Percentiles rank a stretch among this genome's conserved stretches.
These are phyloP conservation scores for Diaporthe sp. DNA, from an alignment of 2,329 filamentous ascomycete species.

Conservation along the genomic window DNA sequence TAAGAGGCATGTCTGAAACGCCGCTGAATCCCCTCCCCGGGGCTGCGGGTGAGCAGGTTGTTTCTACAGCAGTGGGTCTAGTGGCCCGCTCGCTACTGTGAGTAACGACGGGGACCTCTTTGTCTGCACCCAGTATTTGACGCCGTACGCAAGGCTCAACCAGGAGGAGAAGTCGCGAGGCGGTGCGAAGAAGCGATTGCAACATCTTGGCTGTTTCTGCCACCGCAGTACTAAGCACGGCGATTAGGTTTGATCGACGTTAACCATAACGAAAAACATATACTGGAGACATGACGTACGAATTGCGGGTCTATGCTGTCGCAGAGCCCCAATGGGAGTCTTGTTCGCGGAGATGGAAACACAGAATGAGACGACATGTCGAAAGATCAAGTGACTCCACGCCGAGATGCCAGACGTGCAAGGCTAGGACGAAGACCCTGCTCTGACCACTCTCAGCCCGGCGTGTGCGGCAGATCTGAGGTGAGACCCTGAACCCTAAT, in stretches of 20 bases:
- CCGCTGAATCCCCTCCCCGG: neutral
- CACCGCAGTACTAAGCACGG: constrained; percentile 4
- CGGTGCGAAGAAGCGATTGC: constrained; percentile 1
- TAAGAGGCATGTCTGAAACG: neutral
- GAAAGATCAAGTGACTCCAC: constrained; percentile 29
- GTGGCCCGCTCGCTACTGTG: neutral
- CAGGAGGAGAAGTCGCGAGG: neutral
- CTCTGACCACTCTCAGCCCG: neutral
- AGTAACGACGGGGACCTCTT: neutral
- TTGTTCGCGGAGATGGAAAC: constrained; percentile 8
- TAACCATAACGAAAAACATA: constrained; percentile 18
- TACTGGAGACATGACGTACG: constrained; percentile 25
- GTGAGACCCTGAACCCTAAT: constrained; percentile 7
- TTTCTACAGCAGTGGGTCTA: neutral
- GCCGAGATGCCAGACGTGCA: constrained; percentile 20
- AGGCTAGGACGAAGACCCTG: constrained; percentile 13
- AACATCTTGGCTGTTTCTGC: constrained; percentile 26
- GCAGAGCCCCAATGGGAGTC: neutral
- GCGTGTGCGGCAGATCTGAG: constrained; percentile 8
- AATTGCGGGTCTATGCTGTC: neutral
- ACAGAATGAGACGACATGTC: constrained; percentile 24
- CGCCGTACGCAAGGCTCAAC: neutral
- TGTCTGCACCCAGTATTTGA: neutral
- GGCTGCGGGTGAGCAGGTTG: neutral
- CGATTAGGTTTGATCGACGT: constrained; percentile 35